Evolutionary conservation across 2,329 filamentous ascomycete genomes (phyloP).

Genomic region (Shiraia sp.): DNA sequence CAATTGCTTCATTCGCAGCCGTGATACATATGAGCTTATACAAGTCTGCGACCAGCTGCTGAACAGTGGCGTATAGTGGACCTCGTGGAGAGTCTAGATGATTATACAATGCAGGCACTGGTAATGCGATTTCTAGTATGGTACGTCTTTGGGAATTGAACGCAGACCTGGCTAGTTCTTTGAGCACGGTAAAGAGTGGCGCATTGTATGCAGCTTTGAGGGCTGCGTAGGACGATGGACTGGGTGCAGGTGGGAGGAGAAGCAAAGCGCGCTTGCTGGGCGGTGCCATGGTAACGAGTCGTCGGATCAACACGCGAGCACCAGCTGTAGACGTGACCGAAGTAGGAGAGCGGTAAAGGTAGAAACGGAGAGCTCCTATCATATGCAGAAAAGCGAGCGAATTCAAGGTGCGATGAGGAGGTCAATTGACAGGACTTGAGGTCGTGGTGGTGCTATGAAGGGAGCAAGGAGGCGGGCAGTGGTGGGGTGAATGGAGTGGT

Average conservation of each 20-base stretch:
- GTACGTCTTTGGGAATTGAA: conserved; percentile 38
- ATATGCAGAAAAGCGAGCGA: too few relatives aligned
- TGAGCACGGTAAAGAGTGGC: conserved; percentile 48
- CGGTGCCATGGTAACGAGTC: conserved; percentile 33
- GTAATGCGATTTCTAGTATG: conserved; percentile 64
- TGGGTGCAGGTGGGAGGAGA: conserved; percentile 51
- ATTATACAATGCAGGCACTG: conserved; percentile 63
- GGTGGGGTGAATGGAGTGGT: neutral
- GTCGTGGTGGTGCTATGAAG: neutral
- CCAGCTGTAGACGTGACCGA: conserved; percentile 1
- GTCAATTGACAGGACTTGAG: neutral
- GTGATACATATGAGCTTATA: conserved; percentile 78
- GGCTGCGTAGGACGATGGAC: conserved; percentile 43
- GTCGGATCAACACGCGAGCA: conserved; percentile 13
- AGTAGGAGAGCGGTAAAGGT: neutral
- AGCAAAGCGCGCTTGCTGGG: conserved; percentile 40
- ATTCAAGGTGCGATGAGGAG: conserved; percentile 2
- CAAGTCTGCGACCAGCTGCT: conserved; percentile 73
- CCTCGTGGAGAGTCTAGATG: conserved; percentile 55
- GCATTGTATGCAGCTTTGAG: conserved; percentile 50
- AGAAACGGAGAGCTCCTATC: conserved; percentile 4
- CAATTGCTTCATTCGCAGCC: conserved; percentile 66
- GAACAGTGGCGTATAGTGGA: conserved; percentile 67
- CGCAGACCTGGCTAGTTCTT: conserved; percentile 43
- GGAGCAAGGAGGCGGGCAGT: neutral